Conservation (phyloP, 169 alveolate genomes). For the Besnoitia besnoiti region DNA sequence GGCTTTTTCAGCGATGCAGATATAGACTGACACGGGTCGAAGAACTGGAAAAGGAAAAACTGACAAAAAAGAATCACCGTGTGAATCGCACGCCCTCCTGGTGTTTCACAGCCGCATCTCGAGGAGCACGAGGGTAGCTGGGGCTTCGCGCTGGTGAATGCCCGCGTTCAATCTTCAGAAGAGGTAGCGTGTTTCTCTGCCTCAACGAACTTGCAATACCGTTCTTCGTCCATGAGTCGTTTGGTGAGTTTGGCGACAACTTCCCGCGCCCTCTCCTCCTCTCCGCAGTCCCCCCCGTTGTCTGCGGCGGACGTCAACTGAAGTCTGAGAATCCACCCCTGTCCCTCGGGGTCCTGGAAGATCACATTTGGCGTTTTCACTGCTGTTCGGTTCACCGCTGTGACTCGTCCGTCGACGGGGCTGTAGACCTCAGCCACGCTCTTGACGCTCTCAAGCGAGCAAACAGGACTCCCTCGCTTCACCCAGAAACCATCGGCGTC, state of each 20-base stretch:
- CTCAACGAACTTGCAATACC: background rate
- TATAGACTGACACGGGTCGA: too few relatives aligned
- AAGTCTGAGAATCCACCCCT: conserved; percentile 52
- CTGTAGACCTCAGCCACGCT: conserved; percentile 57
- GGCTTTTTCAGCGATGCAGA: too few relatives aligned
- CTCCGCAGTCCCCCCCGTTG: background rate
- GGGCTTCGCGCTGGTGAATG: too few relatives aligned
- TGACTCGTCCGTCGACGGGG: conserved; percentile 32
- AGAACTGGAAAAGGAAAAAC: too few relatives aligned
- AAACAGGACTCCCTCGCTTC: conserved; percentile 35
- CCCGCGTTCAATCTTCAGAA: background rate
- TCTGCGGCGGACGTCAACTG: background rate
- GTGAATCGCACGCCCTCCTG: too few relatives aligned
- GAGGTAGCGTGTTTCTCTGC: background rate
- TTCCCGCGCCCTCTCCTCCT: background rate
- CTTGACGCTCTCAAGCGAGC: conserved; percentile 54
- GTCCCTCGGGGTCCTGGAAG: conserved; percentile 48
- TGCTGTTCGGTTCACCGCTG: conserved; percentile 16
- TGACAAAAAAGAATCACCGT: too few relatives aligned
- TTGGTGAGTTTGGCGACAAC: background rate
- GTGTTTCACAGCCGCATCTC: too few relatives aligned
- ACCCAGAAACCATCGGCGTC: background rate
- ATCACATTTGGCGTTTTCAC: conserved; percentile 23
- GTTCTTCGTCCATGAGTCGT: conserved; percentile 13
- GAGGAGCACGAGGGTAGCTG: too few relatives aligned